Evolutionary conservation across 768 basidiomycete species (phyloP).

Genomic region (Hemileccinum rubropunctum): DNA sequence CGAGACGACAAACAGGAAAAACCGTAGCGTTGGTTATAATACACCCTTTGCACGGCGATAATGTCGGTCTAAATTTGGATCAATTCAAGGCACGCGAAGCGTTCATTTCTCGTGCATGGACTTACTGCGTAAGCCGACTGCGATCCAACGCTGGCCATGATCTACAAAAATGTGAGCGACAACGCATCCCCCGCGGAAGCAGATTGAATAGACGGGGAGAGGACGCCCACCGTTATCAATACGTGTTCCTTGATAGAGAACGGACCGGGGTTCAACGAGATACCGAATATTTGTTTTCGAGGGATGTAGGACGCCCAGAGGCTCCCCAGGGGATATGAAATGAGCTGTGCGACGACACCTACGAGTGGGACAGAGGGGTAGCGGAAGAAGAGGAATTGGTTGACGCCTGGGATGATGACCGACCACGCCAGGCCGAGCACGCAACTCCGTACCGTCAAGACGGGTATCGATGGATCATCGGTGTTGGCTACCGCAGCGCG

Average conservation of each 20-base stretch:
- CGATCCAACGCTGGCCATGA: conserved; percentile 59
- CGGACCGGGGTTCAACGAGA: conserved; percentile 69
- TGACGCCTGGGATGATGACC: conserved; percentile 60
- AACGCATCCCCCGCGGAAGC: conserved; percentile 19
- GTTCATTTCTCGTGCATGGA: conserved; percentile 7
- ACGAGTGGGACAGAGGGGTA: conserved; percentile 64
- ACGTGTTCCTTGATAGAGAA: conserved; percentile 81
- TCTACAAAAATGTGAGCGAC: conserved; percentile 28
- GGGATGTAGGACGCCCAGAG: conserved; percentile 54
- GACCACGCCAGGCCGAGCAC: conserved; percentile 69
- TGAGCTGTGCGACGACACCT: conserved; percentile 66
- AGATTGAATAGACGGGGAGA: conserved; percentile 24
- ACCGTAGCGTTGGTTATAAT: conserved; percentile 60
- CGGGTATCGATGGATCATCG: conserved; percentile 63
- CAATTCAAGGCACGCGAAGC: not conserved
- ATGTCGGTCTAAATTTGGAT: conserved; percentile 50
- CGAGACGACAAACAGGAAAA: conserved; percentile 48
- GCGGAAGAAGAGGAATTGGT: conserved; percentile 79
- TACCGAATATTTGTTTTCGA: conserved; percentile 52
- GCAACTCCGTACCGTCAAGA: conserved; percentile 67
- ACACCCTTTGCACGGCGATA: conserved; percentile 73
- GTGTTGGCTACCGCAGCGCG: conserved; percentile 68
- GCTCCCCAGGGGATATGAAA: conserved; percentile 68
- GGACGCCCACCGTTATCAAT: conserved; percentile 47
- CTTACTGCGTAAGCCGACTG: conserved; percentile 59